Evolutionary conservation across 1,284 basidiomycete species (phyloP).

Genomic region (Fomes fomentarius): DNA sequence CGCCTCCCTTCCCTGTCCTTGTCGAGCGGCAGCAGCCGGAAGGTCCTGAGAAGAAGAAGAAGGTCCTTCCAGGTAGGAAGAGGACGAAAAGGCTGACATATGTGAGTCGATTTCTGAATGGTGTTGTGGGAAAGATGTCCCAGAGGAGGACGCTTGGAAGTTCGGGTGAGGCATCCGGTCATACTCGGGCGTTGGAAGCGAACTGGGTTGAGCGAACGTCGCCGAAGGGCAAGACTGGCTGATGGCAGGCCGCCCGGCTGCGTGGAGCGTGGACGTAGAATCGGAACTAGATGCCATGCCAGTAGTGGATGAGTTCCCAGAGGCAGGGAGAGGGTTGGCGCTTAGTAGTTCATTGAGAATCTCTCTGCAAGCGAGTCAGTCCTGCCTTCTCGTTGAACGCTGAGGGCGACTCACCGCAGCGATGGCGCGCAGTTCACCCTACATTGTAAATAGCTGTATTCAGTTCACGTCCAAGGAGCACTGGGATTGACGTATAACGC

Average conservation of each 20-base stretch:
- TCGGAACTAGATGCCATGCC: background rate
- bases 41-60: no score
- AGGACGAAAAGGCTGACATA: no score
- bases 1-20: no score
- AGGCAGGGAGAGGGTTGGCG: slow-evolving; percentile 28
- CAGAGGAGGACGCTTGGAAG: no score
- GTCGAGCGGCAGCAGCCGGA: background rate
- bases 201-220: slow-evolving; percentile 1
- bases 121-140: no score
- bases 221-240: slow-evolving; percentile 41
- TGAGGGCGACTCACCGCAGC: slow-evolving; percentile 40
- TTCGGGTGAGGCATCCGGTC: no score
- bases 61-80: no score
- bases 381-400: background rate
- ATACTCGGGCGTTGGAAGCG: no score
- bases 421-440: slow-evolving; percentile 51
- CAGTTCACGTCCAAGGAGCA: no score
- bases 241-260: slow-evolving; percentile 42
- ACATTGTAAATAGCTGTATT: background rate
- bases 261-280: slow-evolving; percentile 24
- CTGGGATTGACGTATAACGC: slow-evolving; percentile 14
- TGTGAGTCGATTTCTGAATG: no score
- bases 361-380: slow-evolving; percentile 45
- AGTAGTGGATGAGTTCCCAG: slow-evolving; percentile 27
- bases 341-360: slow-evolving; percentile 73